A percentile compares a stretch with the other conserved stretches of the same genome.
phyloP scores from a whole-genome alignment of 1,284 basidiomycete genomes.

The Gymnopus androsaceus region DNA sequence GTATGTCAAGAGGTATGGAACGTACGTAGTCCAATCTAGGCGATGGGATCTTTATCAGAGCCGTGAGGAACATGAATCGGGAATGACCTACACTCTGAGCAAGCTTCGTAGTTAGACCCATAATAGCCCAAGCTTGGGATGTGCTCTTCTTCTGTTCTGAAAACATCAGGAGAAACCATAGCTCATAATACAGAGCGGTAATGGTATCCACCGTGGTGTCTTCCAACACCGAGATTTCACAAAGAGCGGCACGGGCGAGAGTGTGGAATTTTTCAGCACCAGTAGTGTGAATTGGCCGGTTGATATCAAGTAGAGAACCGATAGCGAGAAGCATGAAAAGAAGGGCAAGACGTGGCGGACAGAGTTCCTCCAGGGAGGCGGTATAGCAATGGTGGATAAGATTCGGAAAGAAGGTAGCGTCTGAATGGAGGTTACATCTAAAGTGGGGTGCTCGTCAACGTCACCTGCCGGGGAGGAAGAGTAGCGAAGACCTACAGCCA shows the following conservation, averaged over 20 bases:
- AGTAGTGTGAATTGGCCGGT: slow-evolving; percentile 44
- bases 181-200: slow-evolving; percentile 51
- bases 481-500: slow-evolving; percentile 43
- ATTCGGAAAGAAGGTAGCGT: slow-evolving; percentile 52
- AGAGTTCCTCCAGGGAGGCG: slow-evolving; percentile 44
- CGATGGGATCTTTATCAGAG: slow-evolving; percentile 16
- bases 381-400: slow-evolving; percentile 51
- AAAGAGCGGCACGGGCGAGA: slow-evolving; percentile 55
- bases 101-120: slow-evolving; percentile 65
- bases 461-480: slow-evolving; percentile 33
- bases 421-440: slow-evolving; percentile 58
- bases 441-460: slow-evolving; percentile 30
- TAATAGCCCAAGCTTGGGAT: slow-evolving; percentile 57
- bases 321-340: slow-evolving; percentile 49
- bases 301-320: slow-evolving; percentile 49
- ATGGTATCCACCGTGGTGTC: slow-evolving; percentile 61
- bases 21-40: slow-evolving; percentile 63
- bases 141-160: slow-evolving; percentile 50
- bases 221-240: slow-evolving; percentile 59
- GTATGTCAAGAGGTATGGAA: slow-evolving; percentile 9
- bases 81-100: slow-evolving; percentile 57
- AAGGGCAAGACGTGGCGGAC: slow-evolving; percentile 48
- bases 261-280: slow-evolving; percentile 58
- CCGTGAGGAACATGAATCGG: slow-evolving; percentile 4
- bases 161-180: slow-evolving; percentile 49